A percentile compares a stretch with the other conserved stretches of the same genome.
phyloP scores from a whole-genome alignment of 2,329 filamentous ascomycete species.

The Ophiocordyceps sinensis region DNA sequence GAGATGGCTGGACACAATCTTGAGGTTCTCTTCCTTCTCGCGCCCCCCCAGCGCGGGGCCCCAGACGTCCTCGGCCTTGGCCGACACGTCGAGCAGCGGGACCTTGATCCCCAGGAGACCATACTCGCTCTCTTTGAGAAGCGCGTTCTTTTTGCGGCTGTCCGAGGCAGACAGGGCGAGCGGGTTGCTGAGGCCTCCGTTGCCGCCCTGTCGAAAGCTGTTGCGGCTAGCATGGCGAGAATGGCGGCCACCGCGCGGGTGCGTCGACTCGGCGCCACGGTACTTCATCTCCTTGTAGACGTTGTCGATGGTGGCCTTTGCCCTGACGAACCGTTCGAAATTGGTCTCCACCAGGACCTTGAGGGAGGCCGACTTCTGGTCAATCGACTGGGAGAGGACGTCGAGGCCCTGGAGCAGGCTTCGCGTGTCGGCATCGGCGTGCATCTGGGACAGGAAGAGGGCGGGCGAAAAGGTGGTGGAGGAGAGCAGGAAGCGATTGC shows the following conservation, averaged over 20 bases:
- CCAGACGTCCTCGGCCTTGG: conserved; percentile 96
- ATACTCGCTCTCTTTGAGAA: conserved; percentile 86
- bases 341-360: conserved; percentile 96
- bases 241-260: conserved; percentile 33
- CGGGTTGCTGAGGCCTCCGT: conserved; percentile 22
- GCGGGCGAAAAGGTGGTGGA: conserved; percentile 91
- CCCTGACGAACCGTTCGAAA: conserved; percentile 94
- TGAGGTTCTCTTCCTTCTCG: conserved; percentile 80
- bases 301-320: conserved; percentile 95
- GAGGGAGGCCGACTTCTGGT: conserved; percentile 91
- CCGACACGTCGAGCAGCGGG: conserved; percentile 75
- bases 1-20: conserved; percentile 59
- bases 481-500: conserved; percentile 86
- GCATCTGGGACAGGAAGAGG: conserved; percentile 83
- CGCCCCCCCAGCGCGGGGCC: conserved; percentile 82
- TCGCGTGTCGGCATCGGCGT: conserved; percentile 72
- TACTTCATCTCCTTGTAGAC: conserved; percentile 97
- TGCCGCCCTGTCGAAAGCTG: conserved; percentile 43
- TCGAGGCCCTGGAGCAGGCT: conserved; percentile 70
- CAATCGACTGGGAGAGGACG: conserved; percentile 78
- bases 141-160: conserved; percentile 68
- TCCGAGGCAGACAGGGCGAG: conserved; percentile 29
- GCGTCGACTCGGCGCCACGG: conserved; percentile 39
- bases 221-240: conserved; percentile 54
- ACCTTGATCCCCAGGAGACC: conserved; percentile 77